Evolutionary conservation across 805 yeast species (phyloP), one percentile per base, ranked within the genome.

Genomic region (Candida dajiaensis): DNA sequence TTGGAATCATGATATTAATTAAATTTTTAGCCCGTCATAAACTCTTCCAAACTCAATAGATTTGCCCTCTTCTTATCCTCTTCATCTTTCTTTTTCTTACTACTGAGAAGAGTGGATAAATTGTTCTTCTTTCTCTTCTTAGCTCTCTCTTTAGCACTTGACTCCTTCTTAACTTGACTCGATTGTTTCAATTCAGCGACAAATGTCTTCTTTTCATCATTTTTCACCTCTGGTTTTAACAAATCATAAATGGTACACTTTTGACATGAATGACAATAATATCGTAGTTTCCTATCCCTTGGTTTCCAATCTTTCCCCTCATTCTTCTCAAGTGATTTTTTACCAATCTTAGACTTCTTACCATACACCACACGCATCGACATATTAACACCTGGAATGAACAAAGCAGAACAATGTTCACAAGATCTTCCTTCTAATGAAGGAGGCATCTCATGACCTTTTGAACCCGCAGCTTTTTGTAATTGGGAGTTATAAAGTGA

Each of bases 111-210:
- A 46, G 61, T 69, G 3, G 71, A 61, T 22, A 77, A 60, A 18
- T 72, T 68, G 47, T 68, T 73, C 55, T 65, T 65, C 57, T 73
- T 76, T 40, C 77, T 63, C 61, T 74, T 76, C 56, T 74, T 77
- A 16, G 72, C 65, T 40, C 76, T 61, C 20, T 67, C 68, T 51
- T 68, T 72, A 1, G 71, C 66, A 3, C 37, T 48, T 33, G 41
- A 48, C 51, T 19, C 53, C 53, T 49, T 50, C 41, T 36, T 45
- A 43, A 38, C 40, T 36, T 19, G 26, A n/a, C 33, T 22, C 21
- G 33, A 15, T 25, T 50, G 45, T 12, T 45, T 47, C 66, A 66
- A 61, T 28, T 47, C 52, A 1, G 67, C 67, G 10, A 55, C 59
- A 38, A 57, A 59, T 10, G 45, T 45, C 15, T 48, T 44, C 2